Evolutionary conservation across 2,329 filamentous ascomycete species (phyloP), one percentile per base, ranked within the genome.

Genomic region (Colletotrichum limetticola): DNA sequence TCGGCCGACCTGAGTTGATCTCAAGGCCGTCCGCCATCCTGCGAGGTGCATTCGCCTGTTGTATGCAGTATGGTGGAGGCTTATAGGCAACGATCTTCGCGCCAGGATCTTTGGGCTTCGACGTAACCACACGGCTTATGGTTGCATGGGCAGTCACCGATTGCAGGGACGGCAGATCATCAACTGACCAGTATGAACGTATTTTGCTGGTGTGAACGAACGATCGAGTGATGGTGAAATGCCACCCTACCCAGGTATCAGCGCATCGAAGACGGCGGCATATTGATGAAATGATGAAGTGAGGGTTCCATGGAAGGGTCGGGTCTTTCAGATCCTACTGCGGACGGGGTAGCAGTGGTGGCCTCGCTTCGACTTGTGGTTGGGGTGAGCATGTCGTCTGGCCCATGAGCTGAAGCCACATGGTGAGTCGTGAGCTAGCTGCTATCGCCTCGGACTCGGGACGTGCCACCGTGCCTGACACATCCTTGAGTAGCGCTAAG

Each of bases 151-250:
- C 22, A 28, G 37, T 58, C 46, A n/a, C n/a, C 55, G 55, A 32
- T 66, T 60, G 42, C 56, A 71, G 57, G 42, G 19, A 56, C 68
- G 24, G 68, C 68, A 70, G 61, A 70, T 67, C 56, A 37, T 71
- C 68, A 67, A 67, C 24, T 61, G 68, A 66, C 49, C 55, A 32
- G 5, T 57, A 26, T 56, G 30, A 26, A 32, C 52, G 35, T 63
- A 49, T 24, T 56, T 30, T n/a, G 22, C 14, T 52, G 19, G 56
- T 22, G 49, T 67, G 63, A 67, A 32, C 49, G 64, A 66, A 66
- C 60, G 55, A 60, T 66, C 42, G 68, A 66, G 61, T n/a, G 46
- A 55, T 59, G 30, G 19, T 22, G 22, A 22, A 56, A 55, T 66
- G 62, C 16, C 42, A 66, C 55, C 35, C 22, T 37, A 32, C 53